These are phyloP conservation scores for Echites panduratus DNA, from an alignment of 257 asterid genomes.

Conservation along the genomic window DNA sequence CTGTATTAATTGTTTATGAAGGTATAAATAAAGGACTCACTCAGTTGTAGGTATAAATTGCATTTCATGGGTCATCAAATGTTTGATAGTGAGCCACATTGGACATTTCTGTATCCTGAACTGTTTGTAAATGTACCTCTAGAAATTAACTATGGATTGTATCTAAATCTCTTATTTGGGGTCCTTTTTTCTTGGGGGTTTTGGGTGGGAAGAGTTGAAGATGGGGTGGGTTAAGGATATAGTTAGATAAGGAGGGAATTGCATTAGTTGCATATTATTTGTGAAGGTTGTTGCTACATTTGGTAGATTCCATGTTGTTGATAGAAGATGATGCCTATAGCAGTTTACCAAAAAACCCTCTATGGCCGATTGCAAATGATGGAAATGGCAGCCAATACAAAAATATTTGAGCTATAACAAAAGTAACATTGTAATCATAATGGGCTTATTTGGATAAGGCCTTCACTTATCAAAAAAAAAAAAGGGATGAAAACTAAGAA, in stretches of 20 bases:
- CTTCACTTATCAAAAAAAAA: too few relatives aligned
- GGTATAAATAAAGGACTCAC: neutral
- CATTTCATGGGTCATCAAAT: neutral
- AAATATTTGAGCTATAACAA: too few relatives aligned
- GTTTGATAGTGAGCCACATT: neutral
- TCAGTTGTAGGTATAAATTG: neutral
- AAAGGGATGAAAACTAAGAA: too few relatives aligned
- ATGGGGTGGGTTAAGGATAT: neutral
- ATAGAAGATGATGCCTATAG: too few relatives aligned
- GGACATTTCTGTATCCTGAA: neutral
- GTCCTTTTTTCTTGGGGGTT: too few relatives aligned
- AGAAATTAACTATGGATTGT: neutral
- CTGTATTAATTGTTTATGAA: neutral
- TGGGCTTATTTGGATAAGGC: too few relatives aligned
- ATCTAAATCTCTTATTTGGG: neutral
- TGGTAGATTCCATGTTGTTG: too few relatives aligned
- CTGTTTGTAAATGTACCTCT: neutral
- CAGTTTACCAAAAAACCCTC: too few relatives aligned
- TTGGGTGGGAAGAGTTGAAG: too few relatives aligned
- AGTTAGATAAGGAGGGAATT: neutral
- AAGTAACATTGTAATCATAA: too few relatives aligned
- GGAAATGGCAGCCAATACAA: too few relatives aligned
- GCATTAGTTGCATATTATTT: neutral
- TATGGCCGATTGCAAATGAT: too few relatives aligned
- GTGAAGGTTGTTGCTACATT: neutral